A percentile compares a stretch with the other conserved stretches of the same genome.
Conservation (phyloP, 495 filamentous ascomycete species). For the Aspergillus nanangensis region DNA sequence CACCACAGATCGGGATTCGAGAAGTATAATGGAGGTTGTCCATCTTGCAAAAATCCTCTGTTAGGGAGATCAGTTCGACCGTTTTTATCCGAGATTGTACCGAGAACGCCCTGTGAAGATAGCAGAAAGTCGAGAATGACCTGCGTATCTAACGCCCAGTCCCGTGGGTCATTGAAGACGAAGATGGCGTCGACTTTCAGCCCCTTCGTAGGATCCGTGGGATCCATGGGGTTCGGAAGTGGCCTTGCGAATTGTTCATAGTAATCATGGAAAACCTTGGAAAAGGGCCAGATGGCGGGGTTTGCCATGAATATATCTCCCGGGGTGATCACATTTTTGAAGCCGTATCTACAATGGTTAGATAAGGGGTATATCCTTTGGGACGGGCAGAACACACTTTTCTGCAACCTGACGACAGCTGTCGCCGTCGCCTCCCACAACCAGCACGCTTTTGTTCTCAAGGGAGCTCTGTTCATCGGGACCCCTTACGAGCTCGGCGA, state of each 20-base stretch:
- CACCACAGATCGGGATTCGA: conserved; percentile 88
- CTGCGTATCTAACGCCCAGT: conserved; percentile 88
- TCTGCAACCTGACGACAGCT: conserved; percentile 73
- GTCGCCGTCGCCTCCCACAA: conserved; percentile 76
- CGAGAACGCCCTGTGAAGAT: conserved; percentile 67
- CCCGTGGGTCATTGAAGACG: conserved; percentile 86
- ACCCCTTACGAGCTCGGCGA: conserved; percentile 50
- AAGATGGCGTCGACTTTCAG: conserved; percentile 81
- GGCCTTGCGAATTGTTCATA: conserved; percentile 61
- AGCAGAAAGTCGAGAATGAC: conserved; percentile 77
- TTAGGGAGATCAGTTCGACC: conserved; percentile 55
- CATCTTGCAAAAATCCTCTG: conserved; percentile 69
- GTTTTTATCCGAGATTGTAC: conserved; percentile 66
- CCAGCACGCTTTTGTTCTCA: conserved; percentile 70
- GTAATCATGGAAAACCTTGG: conserved; percentile 51
- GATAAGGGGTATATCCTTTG: background rate
- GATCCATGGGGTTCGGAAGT: conserved; percentile 39
- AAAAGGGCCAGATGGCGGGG: conserved; percentile 78
- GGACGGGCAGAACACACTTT: conserved; percentile 23
- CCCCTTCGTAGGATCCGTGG: conserved; percentile 34
- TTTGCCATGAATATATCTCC: conserved; percentile 74
- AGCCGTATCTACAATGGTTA: conserved; percentile 60
- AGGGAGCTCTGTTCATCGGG: conserved; percentile 34
- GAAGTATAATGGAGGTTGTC: conserved; percentile 79
- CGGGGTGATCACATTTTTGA: conserved; percentile 77